These are phyloP conservation scores for Rutstroemia sp. DNA, from an alignment of 2,329 filamentous ascomycete species.

Conservation along the genomic window DNA sequence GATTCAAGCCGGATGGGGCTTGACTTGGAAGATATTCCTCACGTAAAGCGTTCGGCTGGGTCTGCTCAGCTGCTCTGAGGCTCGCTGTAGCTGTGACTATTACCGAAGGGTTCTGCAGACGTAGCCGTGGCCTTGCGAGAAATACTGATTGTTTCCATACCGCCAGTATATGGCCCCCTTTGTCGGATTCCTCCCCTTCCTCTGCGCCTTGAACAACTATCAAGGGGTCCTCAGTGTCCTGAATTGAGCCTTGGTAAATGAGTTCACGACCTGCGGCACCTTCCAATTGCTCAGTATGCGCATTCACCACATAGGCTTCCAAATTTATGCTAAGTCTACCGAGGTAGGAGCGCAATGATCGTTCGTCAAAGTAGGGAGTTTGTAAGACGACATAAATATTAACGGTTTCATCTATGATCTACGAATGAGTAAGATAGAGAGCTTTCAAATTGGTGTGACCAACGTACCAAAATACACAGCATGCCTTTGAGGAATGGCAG, in stretches of 20 bases:
- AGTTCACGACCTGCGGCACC: slow-evolving; percentile 46
- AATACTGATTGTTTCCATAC: slow-evolving; percentile 56
- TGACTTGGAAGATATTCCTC: slow-evolving; percentile 64
- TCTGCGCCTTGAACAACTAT: slow-evolving; percentile 39
- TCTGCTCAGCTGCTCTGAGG: slow-evolving; percentile 44
- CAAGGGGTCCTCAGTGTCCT: slow-evolving; percentile 43
- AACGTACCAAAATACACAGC: slow-evolving; percentile 65
- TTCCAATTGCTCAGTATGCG: slow-evolving; percentile 38
- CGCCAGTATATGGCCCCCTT: slow-evolving; percentile 40
- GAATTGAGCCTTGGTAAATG: slow-evolving; percentile 50
- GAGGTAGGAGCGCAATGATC: slow-evolving; percentile 50
- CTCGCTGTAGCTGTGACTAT: slow-evolving; percentile 58
- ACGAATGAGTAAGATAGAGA: slow-evolving; percentile 41
- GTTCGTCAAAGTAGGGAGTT: slow-evolving; percentile 52
- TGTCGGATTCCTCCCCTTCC: slow-evolving; percentile 27
- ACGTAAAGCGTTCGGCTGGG: slow-evolving; percentile 35
- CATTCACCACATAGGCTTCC: slow-evolving; percentile 58
- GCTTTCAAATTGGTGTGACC: slow-evolving; percentile 23
- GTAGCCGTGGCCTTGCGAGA: slow-evolving; percentile 51
- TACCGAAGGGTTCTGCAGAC: slow-evolving; percentile 58
- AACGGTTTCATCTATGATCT: slow-evolving; percentile 63
- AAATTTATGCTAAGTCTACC: slow-evolving; percentile 57
- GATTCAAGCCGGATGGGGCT: slow-evolving; percentile 62
- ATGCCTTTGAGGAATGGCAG: slow-evolving; percentile 55
- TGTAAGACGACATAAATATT: slow-evolving; percentile 62